Base-by-base conservation (phyloP, 345 rosid species). In the Acer saccharum region DNA sequence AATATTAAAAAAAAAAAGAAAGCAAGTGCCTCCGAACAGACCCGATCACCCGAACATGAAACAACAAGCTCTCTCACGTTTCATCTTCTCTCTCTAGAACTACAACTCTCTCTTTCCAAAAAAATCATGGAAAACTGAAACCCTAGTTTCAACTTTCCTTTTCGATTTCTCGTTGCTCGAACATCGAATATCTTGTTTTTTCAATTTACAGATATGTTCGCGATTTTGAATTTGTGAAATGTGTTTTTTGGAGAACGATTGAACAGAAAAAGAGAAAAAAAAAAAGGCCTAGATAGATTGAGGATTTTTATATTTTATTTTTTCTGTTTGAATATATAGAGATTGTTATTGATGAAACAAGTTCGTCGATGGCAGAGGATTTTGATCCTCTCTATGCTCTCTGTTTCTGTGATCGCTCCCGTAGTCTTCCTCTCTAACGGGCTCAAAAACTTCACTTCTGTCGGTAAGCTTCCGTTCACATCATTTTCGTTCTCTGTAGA, bases 341-440 rank as follows among this genome's bases (percentile, higher is more conserved):
- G 64, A 73, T 66, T 72, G 43, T 13, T 81, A 78, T 89, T 78
- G 89, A 96, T 91, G 98, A 92, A 84, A 89, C 89, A 86, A 85
- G 20, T 76, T 48, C 92, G 79, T 82, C 92, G 84, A 79, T 84
- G 90, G 90, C 93, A 87, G 97, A 92, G 97, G 98, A 88, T 87
- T 65, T 8, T 90, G 77, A 79, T 92, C 97, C 94, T 96, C 90
- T 84, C 88, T 1, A 39, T 92, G 84, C 94, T 96, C 70, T 85
- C 85, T 71, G 79, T 89, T 60, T 87, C 95, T 79, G 94, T 94
- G 7, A 55, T 92, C 73, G 88, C 97, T 81, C 99, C 99, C 6
- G 71, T 96, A 50, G 7, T 92, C 57, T 80, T 93, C 79, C 84
- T 93, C 75, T 90, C 98, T 6, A 61, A 41, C 82, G 81, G 92